Evolutionary conservation across 1,284 basidiomycete genomes (phyloP), one percentile per base, ranked within the genome.

Genomic region (Naganishia cerealis): DNA sequence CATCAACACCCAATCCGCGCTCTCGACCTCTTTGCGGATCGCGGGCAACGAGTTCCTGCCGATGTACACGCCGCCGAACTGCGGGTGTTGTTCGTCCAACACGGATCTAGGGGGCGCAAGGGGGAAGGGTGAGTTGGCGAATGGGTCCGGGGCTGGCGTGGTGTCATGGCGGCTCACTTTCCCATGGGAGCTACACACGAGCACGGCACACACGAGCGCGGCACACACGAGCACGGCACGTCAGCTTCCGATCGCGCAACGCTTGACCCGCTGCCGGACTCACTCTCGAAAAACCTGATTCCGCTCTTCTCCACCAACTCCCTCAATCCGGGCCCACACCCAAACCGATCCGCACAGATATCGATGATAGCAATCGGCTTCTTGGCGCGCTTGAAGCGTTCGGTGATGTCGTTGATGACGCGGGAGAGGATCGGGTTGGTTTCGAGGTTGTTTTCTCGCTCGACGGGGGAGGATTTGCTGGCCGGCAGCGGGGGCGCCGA

Each of bases 1-100:
- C 46, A 89, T 90, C 39, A 98, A 81, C 68, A 94, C 88, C 61
- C 97, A 84, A 75, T 92, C 92, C 12, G 92, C 88, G 1, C 78
- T 82, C 80, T 97, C 92, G 42, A 96, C 88, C 70, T 86, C 87
- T 65, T 90, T 84, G 77, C 87, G 88, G 72, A 94, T 84, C 18
- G 82, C 83, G 0, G 88, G 87, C 57, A 87, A 83, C n/a, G 86
- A 89, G 75, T 92, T 86, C 4, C 86, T 86, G 2, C 93, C 92
- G 46, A 92, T 85, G 75, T 93, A 93, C 70, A 91, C 89, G 16
- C 94, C 94, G 66, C 93, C 93, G 78, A 90, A 97, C n/a, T 91
- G 86, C 21, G 87, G 84, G 68, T 90, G 87, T 55, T 85, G 84
- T 80, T 97, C 95, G 71, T 88, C 85, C 15, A 96, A 82, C 0